Percentiles rank a stretch among this genome's conserved stretches.
These are phyloP conservation scores for Waitea zeae DNA, from an alignment of 1,284 basidiomycete genomes.

Conservation along the genomic window DNA sequence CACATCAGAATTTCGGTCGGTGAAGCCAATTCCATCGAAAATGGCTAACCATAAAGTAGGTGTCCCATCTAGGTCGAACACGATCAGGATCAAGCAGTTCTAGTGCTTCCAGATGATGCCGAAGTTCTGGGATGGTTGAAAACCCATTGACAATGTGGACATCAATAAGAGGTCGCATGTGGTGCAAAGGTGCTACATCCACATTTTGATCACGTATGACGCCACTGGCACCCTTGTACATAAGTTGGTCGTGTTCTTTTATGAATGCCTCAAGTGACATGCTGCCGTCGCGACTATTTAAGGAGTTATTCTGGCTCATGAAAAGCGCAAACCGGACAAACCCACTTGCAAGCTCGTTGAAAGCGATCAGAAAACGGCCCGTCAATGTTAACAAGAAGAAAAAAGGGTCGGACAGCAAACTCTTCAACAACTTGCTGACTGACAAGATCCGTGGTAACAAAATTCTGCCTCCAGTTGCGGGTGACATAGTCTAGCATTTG, in stretches of 20 bases:
- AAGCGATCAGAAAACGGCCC: conserved; percentile 60
- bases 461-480: conserved; percentile 62
- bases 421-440: conserved; percentile 41
- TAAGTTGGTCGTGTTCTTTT: conserved; percentile 37
- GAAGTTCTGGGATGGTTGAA: conserved; percentile 31
- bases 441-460: conserved; percentile 66
- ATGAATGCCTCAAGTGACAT: conserved; percentile 49
- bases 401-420: conserved; percentile 83
- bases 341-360: conserved; percentile 31
- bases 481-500: conserved; percentile 68
- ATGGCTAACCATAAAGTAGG: conserved; percentile 77
- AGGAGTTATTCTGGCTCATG: not conserved
- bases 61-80: conserved; percentile 81
- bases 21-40: conserved; percentile 2
- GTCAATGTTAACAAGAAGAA: conserved; percentile 76
- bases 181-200: no score
- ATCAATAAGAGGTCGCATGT: conserved; percentile 32
- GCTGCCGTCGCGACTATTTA: conserved; percentile 6
- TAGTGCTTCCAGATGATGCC: conserved; percentile 47
- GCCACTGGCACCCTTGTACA: conserved; percentile 22
- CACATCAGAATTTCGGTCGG: no score
- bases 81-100: conserved; percentile 58
- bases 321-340: conserved; percentile 5
- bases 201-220: no score
- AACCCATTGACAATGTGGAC: conserved; percentile 65